Evolutionary conservation across 2,329 filamentous ascomycete species (phyloP), one percentile per base, ranked within the genome.

Genomic region (Arthrobotrys megalospora): DNA sequence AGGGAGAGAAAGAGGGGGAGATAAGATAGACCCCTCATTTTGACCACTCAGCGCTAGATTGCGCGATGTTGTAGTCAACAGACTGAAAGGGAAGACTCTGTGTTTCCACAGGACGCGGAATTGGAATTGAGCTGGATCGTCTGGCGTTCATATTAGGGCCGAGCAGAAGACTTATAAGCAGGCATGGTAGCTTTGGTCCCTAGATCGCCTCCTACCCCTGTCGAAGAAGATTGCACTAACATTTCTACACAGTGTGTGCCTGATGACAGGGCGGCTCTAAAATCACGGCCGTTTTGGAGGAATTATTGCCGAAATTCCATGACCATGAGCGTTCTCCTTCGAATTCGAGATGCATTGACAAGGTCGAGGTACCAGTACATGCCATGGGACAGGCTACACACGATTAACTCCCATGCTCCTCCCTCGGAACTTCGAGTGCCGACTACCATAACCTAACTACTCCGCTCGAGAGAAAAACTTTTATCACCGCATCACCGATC

Each of bases 1-100:
- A 64, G n/a, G 6, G 55, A 41, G 28, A 60, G 34, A 60, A 60
- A 36, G 28, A 47, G 32, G 45, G 60, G 45, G 11, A 64, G 14
- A 64, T 64, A 48, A 12, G 60, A 64, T 36, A 64, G 41, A 8
- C 60, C 41, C 43, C 60, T 64, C 60, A 64, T 64, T 3, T 34
- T 24, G 60, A 64, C 45, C n/a, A 50, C 60, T n/a, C 8, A 48
- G 60, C 43, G 43, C 60, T 19, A 50, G 19, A 12, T 14, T 38
- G 60, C 60, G 43, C 60, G 19, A 50, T 16, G 36, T 43, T 19
- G 55, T 8, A 60, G 55, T 14, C 55, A 60, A 28, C 6, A 28
- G 19, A 28, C 11, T 43, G 43, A 19, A 43, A 28, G 34, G 16
- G 19, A 11, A 8, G 43, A 60, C 19, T 41, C 34, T 60, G 36